Conservation (phyloP, 805 yeast genomes). For the Lachancea waltii region DNA sequence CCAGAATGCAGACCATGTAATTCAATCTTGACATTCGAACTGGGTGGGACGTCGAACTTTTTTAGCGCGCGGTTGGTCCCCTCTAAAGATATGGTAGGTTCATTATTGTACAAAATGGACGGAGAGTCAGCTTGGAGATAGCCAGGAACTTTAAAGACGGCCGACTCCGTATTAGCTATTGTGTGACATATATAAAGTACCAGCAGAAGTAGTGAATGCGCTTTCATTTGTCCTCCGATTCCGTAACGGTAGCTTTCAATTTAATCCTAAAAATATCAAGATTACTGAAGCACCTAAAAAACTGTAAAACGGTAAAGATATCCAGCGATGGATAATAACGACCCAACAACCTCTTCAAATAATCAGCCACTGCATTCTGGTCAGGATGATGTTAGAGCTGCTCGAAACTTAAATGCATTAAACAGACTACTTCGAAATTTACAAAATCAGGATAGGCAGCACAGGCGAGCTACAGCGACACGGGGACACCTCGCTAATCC, state of each 20-base stretch:
- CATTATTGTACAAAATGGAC: background rate
- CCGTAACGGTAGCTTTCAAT: background rate
- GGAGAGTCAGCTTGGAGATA: conserved; percentile 8
- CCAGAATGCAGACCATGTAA: conserved; percentile 12
- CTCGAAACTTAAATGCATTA: too few species aligned
- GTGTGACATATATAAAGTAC: background rate
- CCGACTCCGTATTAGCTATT: conserved; percentile 20
- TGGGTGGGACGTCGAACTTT: conserved; percentile 3
- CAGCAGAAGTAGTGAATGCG: too few species aligned
- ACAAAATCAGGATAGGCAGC: background rate
- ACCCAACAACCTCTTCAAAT: too few species aligned
- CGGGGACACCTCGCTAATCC: background rate
- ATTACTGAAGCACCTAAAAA: too few species aligned
- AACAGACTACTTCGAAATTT: background rate
- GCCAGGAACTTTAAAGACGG: conserved; percentile 14
- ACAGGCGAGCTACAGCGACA: background rate
- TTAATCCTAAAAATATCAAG: too few species aligned
- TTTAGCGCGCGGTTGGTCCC: conserved; percentile 8
- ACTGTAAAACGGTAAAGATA: too few species aligned
- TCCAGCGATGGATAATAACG: too few species aligned
- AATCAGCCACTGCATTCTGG: too few species aligned
- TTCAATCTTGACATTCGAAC: conserved; percentile 12
- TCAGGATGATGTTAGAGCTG: too few species aligned
- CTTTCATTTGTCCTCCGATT: too few species aligned
- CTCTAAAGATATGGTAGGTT: conserved; percentile 3